phyloP scores from a whole-genome alignment of 345 rosid species.

The Cardamine chenopodiifolia region DNA sequence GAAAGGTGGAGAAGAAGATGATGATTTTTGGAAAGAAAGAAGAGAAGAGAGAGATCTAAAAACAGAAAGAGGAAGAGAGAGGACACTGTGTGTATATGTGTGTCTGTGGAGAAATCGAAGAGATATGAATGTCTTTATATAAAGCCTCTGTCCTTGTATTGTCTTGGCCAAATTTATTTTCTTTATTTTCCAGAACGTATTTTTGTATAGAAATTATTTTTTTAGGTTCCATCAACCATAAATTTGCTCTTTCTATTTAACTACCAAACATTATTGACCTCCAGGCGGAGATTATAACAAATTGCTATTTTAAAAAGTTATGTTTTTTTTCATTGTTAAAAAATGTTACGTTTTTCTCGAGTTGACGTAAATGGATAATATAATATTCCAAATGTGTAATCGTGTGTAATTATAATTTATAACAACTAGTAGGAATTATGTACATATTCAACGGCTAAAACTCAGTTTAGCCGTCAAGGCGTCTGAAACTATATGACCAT shows the following conservation, averaged over 20 bases:
- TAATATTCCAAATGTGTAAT: neutral
- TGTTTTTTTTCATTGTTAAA: neutral
- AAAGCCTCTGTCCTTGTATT: constrained; percentile 25
- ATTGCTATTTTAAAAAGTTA: neutral
- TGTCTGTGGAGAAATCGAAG: constrained; percentile 19
- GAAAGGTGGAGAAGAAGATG: constrained; percentile 44
- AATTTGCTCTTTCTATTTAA: constrained; percentile 28
- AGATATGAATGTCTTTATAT: constrained; percentile 47
- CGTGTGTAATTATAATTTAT: neutral
- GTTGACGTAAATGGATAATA: neutral
- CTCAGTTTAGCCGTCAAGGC: constrained; percentile 12
- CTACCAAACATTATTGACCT: constrained; percentile 39
- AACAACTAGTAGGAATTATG: constrained; percentile 3
- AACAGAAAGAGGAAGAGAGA: constrained; percentile 28
- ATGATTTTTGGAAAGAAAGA: constrained; percentile 17
- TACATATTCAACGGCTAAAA: neutral
- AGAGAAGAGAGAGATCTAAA: constrained; percentile 25
- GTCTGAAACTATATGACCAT: constrained; percentile 13
- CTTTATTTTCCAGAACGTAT: neutral
- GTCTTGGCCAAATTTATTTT: neutral
- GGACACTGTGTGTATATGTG: constrained; percentile 11
- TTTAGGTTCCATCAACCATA: constrained; percentile 25
- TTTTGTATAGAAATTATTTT: neutral
- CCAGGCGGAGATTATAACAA: neutral
- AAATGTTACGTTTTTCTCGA: neutral